Base-by-base conservation (phyloP, 2,329 filamentous ascomycete species). In the Scopulariopsis brevicaulis region DNA sequence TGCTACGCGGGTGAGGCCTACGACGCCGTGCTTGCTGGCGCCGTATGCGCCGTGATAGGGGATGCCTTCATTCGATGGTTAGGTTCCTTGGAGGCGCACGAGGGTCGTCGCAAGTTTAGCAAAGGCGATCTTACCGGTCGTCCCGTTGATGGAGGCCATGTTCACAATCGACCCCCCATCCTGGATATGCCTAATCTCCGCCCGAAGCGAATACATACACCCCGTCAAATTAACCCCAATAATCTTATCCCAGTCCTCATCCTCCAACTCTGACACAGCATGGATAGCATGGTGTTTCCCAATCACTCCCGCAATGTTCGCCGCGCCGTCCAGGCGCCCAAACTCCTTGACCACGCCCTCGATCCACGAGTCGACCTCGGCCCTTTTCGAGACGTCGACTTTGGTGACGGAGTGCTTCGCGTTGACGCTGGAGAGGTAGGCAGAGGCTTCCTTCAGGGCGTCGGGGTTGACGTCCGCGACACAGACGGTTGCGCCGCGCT, bases 151-250 rank as follows among this genome's bases (percentile, higher is more conserved):
- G 52, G 77, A 81, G 28, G 77, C 72, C 32, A 79, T 72, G 64
- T 82, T 84, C 57, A 85, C 82, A 64, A 85, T 83, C 60, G 80
- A 81, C 8, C 80, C 80, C 1, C 77, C 74, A 69, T 46, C 43
- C 6, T 73, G 66, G 24, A 71, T 69, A 48, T 73, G 71, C 43
- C 65, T 65, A 50, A 78, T 68, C 66, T 76, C 67, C 35, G 74
- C 75, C 46, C 77, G 70, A 61, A 79, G 62, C 60, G 75, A 78
- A 64, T 78, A 76, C 76, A 79, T 78, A 48, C 70, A 73, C n/a
- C 77, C 77, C 10, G 75, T 78, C 57, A 79, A 64, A 59, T 80
- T 80, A 52, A 78, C 69, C 7, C 68, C 70, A 37, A 79, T 76
- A 58, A 77, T 74, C 54, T 68, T 71, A 53, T 78, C 65, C 77